These are phyloP conservation scores for Tetrahymena thermophila DNA, from an alignment of 73 alveolate species.

Conservation along the genomic window DNA sequence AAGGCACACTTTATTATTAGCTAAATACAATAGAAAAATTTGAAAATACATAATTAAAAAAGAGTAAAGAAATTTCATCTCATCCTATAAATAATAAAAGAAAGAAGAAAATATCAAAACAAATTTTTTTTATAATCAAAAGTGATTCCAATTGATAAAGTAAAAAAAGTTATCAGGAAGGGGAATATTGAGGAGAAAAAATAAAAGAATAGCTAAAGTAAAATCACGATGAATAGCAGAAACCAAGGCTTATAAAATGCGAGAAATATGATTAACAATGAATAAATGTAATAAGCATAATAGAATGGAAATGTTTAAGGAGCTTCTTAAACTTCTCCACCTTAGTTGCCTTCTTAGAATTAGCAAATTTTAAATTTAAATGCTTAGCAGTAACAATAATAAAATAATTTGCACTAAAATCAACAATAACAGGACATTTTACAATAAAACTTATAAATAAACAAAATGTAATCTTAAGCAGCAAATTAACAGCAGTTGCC, in stretches of 20 bases:
- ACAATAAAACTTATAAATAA: neutral
- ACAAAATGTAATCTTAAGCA: neutral
- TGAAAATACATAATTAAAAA: neutral
- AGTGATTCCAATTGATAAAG: neutral
- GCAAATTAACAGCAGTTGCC: neutral
- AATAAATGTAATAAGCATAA: neutral
- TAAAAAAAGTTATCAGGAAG: conserved; percentile 1
- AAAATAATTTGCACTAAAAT: neutral
- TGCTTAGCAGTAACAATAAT: neutral
- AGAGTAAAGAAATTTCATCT: neutral
- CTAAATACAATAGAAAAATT: neutral
- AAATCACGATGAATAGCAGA: neutral
- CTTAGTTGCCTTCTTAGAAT: neutral
- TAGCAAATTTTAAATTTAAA: neutral
- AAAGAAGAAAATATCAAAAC: neutral
- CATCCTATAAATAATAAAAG: neutral
- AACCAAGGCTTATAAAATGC: neutral
- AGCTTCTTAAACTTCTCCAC: neutral
- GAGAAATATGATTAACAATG: neutral
- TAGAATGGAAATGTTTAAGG: neutral
- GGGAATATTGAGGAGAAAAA: neutral
- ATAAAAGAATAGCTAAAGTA: neutral
- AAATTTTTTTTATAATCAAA: neutral
- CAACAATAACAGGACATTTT: neutral
- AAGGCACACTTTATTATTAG: neutral